Evolutionary conservation across 2,329 filamentous ascomycete genomes (phyloP).

Genomic region (Epichloe sylvatica): DNA sequence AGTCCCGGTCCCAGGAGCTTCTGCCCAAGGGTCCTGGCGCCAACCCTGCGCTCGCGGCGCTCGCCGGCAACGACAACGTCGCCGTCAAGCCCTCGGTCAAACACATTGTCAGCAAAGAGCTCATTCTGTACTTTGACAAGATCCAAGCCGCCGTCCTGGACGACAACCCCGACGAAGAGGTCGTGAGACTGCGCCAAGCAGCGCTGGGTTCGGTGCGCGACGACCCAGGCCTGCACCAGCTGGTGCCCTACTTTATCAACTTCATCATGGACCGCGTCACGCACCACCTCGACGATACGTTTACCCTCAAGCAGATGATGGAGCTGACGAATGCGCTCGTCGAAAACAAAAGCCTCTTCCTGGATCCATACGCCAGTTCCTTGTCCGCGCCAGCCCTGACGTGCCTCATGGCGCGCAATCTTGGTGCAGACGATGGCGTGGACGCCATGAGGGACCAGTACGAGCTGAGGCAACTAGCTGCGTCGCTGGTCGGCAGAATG

Average conservation of each 20-base stretch:
- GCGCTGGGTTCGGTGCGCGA: conserved; percentile 74
- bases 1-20: conserved; percentile 71
- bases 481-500: conserved; percentile 66
- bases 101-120: conserved; percentile 88
- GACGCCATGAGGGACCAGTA: conserved; percentile 52
- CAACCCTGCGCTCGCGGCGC: conserved; percentile 65
- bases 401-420: conserved; percentile 65
- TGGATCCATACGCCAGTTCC: conserved; percentile 45
- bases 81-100: conserved; percentile 84
- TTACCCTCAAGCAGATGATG: conserved; percentile 85
- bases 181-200: conserved; percentile 58
- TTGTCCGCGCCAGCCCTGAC: conserved; percentile 82
- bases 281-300: conserved; percentile 79
- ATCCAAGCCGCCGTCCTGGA: conserved; percentile 81
- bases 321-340: conserved; percentile 74
- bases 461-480: conserved; percentile 69
- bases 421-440: conserved; percentile 45
- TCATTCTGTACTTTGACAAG: conserved; percentile 94
- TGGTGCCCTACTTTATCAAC: conserved; percentile 91
- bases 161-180: conserved; percentile 68
- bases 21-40: conserved; percentile 81
- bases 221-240: conserved; percentile 86
- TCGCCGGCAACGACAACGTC: conserved; percentile 74
- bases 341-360: conserved; percentile 65
- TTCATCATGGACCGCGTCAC: conserved; percentile 95